These are phyloP conservation scores for Oryza meridionalis DNA, from an alignment of 176 grass and related monocot species.

Conservation along the genomic window DNA sequence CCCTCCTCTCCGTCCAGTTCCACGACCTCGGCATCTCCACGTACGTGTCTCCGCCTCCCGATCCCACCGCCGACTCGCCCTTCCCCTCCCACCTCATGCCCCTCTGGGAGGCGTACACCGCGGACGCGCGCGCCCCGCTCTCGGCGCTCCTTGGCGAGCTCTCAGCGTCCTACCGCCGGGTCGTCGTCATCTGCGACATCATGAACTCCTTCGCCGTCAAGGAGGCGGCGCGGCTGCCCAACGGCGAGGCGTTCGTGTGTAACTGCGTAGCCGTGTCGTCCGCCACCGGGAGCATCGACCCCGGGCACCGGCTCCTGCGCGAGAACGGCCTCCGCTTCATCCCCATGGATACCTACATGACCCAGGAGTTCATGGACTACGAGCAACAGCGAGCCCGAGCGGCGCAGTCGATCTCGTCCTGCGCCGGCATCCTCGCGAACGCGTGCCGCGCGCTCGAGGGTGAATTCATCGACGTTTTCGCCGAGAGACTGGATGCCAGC, in stretches of 20 bases:
- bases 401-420: not conserved
- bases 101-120: not conserved
- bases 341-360: not conserved
- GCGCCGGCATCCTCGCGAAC: slow-evolving; percentile 17
- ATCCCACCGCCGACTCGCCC: slow-evolving; percentile 16
- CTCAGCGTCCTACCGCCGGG: slow-evolving; percentile 35
- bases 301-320: slow-evolving; percentile 10
- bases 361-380: slow-evolving; percentile 13
- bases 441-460: slow-evolving; percentile 29
- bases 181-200: slow-evolving; percentile 45
- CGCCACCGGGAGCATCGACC: slow-evolving; percentile 11
- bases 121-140: slow-evolving; percentile 28
- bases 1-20: slow-evolving; percentile 42
- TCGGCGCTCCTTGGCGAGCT: slow-evolving; percentile 24
- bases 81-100: slow-evolving; percentile 62
- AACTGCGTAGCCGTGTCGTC: slow-evolving; percentile 36
- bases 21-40: slow-evolving; percentile 46
- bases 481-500: not conserved
- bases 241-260: slow-evolving; percentile 51
- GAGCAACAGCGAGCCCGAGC: not conserved
- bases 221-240: slow-evolving; percentile 38
- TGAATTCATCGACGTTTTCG: slow-evolving; percentile 40
- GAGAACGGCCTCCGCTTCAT: not conserved
- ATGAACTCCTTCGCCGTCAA: slow-evolving; percentile 32
- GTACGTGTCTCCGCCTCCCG: slow-evolving; percentile 43